Percentiles rank a stretch among this genome's conserved stretches.
Conservation (phyloP, 202 grass and related monocot genomes). For the Schoenoplectus triqueter region DNA sequence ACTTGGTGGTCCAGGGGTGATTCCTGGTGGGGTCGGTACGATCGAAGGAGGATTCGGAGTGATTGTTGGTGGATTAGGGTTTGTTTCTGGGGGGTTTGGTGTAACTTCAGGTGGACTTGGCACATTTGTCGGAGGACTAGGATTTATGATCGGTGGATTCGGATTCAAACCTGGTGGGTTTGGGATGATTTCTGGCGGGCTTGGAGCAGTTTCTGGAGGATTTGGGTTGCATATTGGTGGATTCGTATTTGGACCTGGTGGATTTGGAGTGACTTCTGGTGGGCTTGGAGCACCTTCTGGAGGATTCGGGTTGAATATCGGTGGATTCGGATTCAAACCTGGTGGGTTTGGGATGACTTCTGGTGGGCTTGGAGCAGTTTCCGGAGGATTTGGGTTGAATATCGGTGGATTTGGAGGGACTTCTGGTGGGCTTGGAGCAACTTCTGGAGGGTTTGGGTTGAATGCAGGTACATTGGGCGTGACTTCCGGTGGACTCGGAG, state of each 20-base stretch:
- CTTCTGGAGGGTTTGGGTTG: no score
- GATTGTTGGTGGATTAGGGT: conserved; percentile 31
- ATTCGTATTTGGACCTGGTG: no score
- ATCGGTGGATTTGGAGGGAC: conserved; percentile 28
- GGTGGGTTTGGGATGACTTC: neutral
- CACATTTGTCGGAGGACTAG: neutral
- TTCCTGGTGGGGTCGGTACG: conserved; percentile 37
- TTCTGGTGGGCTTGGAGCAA: neutral
- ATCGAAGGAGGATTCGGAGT: conserved; percentile 30
- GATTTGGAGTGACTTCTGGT: no score
- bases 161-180: conserved; percentile 31
- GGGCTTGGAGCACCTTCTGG: neutral
- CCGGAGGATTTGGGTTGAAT: neutral
- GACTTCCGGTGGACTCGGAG: no score
- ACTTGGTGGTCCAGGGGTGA: conserved; percentile 31
- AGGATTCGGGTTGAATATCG: conserved; percentile 28
- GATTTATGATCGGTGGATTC: conserved; percentile 27
- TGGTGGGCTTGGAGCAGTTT: conserved; percentile 45
- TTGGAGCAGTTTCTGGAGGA: neutral
- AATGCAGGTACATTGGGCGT: no score
- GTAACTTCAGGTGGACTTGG: conserved; percentile 24
- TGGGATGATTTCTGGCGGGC: neutral
- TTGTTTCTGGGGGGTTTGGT: conserved; percentile 30
- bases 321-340: conserved; percentile 18
- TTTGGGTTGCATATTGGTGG: no score